Percentiles rank a stretch among this genome's conserved stretches.
phyloP scores from a whole-genome alignment of 306 rosid species.

The Inga laurina region DNA sequence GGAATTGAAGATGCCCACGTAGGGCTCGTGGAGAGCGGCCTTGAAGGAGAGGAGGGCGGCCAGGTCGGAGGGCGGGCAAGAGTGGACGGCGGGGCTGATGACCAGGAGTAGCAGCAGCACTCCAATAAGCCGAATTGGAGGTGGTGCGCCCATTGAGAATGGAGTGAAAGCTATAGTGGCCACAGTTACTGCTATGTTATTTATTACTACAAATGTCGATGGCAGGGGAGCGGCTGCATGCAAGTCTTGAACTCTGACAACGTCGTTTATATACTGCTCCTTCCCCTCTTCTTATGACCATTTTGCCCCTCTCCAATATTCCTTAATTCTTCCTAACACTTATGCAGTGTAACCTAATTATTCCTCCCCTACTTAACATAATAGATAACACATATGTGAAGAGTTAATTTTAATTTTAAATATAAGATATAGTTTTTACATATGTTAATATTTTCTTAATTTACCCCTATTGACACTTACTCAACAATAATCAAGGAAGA shows the following conservation, averaged over 20 bases:
- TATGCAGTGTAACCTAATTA: no score
- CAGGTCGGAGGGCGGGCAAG: slow-evolving; percentile 77
- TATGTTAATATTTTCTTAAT: no score
- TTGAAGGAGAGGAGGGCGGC: slow-evolving; percentile 71
- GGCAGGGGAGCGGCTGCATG: background rate
- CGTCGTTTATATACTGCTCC: slow-evolving; percentile 14
- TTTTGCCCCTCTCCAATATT: slow-evolving; percentile 17
- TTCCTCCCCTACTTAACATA: no score
- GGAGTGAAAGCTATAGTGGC: background rate
- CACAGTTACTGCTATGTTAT: background rate
- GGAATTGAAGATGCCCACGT: slow-evolving; percentile 71
- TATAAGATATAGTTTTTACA: no score
- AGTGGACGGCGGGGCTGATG: slow-evolving; percentile 30
- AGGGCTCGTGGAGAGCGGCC: slow-evolving; percentile 67
- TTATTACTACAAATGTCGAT: background rate
- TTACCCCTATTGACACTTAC: no score
- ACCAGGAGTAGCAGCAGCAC: slow-evolving; percentile 20
- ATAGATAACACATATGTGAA: no score
- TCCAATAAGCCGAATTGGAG: background rate
- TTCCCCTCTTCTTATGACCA: slow-evolving; percentile 35
- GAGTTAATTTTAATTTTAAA: no score
- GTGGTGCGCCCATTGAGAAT: background rate
- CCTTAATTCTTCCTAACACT: no score
- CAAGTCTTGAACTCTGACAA: slow-evolving; percentile 13
- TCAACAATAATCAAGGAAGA: no score